phyloP scores from a whole-genome alignment of 2,329 filamentous ascomycete species.

The Myriosclerotinia scirpicola region DNA sequence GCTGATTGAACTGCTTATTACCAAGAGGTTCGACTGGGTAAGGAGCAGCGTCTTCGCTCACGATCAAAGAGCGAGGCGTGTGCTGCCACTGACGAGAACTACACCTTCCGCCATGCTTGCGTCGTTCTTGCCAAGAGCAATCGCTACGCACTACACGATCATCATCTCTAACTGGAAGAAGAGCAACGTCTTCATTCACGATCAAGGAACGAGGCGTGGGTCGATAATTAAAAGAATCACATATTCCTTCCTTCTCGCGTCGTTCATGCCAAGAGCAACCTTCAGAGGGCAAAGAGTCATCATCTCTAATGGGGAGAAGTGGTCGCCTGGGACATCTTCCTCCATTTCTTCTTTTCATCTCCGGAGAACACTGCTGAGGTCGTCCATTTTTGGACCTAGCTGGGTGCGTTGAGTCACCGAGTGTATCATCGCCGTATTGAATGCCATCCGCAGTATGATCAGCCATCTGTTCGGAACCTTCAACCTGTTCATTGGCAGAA shows the following conservation, averaged over 20 bases:
- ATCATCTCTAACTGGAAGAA: slow-evolving; percentile 4
- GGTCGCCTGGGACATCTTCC: neutral
- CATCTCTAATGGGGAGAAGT: neutral
- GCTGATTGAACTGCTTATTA: neutral
- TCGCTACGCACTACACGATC: neutral
- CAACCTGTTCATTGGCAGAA: neutral
- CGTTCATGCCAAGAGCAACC: slow-evolving; percentile 6
- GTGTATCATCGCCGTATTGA: neutral
- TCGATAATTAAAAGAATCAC: neutral
- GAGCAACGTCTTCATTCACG: too few relatives aligned
- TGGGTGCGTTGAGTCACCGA: neutral
- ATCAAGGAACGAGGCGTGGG: neutral
- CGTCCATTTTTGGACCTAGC: neutral
- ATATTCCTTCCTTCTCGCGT: slow-evolving; percentile 3
- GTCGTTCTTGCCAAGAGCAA: slow-evolving; percentile 11
- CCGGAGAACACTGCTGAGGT: neutral
- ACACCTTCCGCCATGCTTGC: slow-evolving; percentile 5
- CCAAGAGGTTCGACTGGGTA: neutral
- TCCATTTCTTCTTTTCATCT: neutral
- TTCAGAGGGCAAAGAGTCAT: neutral
- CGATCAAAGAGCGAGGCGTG: neutral
- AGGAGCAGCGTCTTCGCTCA: neutral
- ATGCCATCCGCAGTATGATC: neutral
- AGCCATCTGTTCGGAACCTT: neutral
- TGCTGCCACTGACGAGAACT: neutral